These are phyloP conservation scores for Heterobasidion parviporum DNA, from an alignment of 1,284 basidiomycete genomes.

Conservation along the genomic window DNA sequence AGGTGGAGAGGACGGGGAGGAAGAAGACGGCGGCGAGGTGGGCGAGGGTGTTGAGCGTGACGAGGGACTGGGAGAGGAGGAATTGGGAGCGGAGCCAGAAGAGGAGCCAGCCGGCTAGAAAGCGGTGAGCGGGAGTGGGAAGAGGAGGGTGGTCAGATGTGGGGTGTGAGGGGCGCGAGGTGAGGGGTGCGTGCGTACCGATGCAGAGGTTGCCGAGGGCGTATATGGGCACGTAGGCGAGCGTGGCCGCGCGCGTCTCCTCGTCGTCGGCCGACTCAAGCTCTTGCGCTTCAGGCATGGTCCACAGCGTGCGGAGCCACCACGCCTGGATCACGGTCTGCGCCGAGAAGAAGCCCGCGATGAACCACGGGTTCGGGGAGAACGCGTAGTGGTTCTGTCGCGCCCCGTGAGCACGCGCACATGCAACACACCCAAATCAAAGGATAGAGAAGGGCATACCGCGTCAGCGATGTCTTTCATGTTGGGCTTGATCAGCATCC, in stretches of 20 bases:
- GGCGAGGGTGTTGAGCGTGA: slow-evolving; percentile 23
- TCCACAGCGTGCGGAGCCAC: slow-evolving; percentile 23
- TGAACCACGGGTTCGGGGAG: slow-evolving; percentile 26
- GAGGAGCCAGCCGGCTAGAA: slow-evolving; percentile 24
- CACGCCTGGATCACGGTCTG: slow-evolving; percentile 22
- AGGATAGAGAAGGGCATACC: too few relatives aligned
- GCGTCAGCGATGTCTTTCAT: slow-evolving; percentile 28
- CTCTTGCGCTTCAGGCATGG: slow-evolving; percentile 8
- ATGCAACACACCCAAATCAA: background rate
- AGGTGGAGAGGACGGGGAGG: slow-evolving; percentile 11
- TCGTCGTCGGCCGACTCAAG: slow-evolving; percentile 9
- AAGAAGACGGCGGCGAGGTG: slow-evolving; percentile 22
- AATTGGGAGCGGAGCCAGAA: slow-evolving; percentile 26
- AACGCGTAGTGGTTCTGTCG: slow-evolving; percentile 27
- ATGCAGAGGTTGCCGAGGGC: slow-evolving; percentile 26
- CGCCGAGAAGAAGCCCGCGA: slow-evolving; percentile 25
- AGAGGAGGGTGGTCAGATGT: background rate
- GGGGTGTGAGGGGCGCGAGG: background rate
- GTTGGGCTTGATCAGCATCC: slow-evolving; percentile 22
- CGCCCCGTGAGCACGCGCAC: background rate
- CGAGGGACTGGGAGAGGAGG: slow-evolving; percentile 19
- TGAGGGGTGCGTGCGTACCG: slow-evolving; percentile 10
- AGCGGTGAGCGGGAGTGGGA: background rate
- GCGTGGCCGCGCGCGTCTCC: slow-evolving; percentile 10
- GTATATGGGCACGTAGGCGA: slow-evolving; percentile 23